Evolutionary conservation across 2,329 filamentous ascomycete genomes (phyloP), one percentile per base, ranked within the genome.

Genomic region (Dactylellina drechsleri): DNA sequence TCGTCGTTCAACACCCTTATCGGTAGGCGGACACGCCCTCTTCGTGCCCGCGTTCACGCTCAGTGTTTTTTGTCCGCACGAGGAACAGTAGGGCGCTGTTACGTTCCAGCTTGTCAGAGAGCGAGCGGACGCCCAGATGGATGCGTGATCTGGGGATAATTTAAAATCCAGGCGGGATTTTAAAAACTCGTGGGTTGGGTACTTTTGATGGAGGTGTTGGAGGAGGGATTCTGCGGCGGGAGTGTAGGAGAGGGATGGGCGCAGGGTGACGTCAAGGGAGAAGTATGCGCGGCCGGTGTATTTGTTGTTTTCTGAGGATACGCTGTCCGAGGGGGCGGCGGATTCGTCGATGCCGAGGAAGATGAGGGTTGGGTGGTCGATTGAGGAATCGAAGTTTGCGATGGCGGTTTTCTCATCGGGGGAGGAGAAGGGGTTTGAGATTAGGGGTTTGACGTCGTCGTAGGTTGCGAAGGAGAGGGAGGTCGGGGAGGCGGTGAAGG

Each of bases 21-120:
- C 92, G 0, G 87, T 88, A 0, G 91, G 87, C 6, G 92, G 91
- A 80, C 92, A 96, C 6, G 89, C 86, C 53, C 92, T 88, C 83
- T 96, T 96, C 81, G 91, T 92, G 57, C 92, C 92, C 3, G 89
- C 91, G 79, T 93, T 90, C 26, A 92, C 85, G 16, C 90, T 91
- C 74, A 97, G 84, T 0, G 93, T 98, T 23, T 87, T 88, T 80
- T 91, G 87, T 40, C 95, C 94, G 82, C 95, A 99, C 66, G 90
- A 90, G 36, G 89, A 93, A 82, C 95, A 99, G 85, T 92, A 99
- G 31, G 90, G 91, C 20, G 52, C 97, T 60, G 94, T 91, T 26
- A 86, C 86, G 83, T 99, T 98, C 95, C 95, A 99, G 84, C 98
- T 95, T 41, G 96, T 85, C 26, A 97, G 85, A 53, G 93, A 91